These are phyloP conservation scores for Zygoascus biomembranicola DNA, from an alignment of 805 yeast genomes.

Conservation along the genomic window DNA sequence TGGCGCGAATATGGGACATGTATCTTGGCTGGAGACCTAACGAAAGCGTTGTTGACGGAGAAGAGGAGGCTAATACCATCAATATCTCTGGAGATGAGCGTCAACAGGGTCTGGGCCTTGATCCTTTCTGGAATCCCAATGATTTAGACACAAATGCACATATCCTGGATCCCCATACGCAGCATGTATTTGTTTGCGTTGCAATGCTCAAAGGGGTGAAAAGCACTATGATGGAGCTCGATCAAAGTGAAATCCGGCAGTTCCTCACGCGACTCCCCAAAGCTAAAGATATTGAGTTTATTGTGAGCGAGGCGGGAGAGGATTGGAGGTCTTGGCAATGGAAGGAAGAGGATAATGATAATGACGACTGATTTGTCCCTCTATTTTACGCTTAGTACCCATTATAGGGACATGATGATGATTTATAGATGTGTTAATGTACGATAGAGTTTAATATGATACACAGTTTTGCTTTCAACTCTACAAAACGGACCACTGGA, in stretches of 20 bases:
- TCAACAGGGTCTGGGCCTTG: slow-evolving; percentile 39
- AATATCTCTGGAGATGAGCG: slow-evolving; percentile 14
- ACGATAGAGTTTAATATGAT: neutral
- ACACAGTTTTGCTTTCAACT: neutral
- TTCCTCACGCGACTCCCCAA: slow-evolving; percentile 47
- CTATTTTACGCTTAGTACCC: neutral
- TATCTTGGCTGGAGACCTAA: slow-evolving; percentile 56
- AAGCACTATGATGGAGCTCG: slow-evolving; percentile 72
- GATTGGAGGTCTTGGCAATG: slow-evolving; percentile 80
- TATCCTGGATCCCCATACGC: slow-evolving; percentile 42
- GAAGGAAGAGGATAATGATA: slow-evolving; percentile 34
- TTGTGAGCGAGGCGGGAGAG: slow-evolving; percentile 74
- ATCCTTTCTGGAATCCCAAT: slow-evolving; percentile 50
- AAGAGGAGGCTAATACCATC: slow-evolving; percentile 1
- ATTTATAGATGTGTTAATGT: neutral
- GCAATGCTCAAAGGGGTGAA: slow-evolving; percentile 77
- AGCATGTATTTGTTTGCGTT: slow-evolving; percentile 64
- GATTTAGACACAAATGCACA: slow-evolving; percentile 18
- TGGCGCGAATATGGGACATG: slow-evolving; percentile 88
- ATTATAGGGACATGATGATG: neutral
- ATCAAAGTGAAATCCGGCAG: slow-evolving; percentile 82
- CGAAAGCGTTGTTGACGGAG: slow-evolving; percentile 4
- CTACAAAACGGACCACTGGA: neutral
- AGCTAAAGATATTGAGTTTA: slow-evolving; percentile 60
- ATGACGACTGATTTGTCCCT: neutral